Evolutionary conservation across 805 yeast species (phyloP), one percentile per base, ranked within the genome.

Genomic region (Lipomyces yamanashiensis): DNA sequence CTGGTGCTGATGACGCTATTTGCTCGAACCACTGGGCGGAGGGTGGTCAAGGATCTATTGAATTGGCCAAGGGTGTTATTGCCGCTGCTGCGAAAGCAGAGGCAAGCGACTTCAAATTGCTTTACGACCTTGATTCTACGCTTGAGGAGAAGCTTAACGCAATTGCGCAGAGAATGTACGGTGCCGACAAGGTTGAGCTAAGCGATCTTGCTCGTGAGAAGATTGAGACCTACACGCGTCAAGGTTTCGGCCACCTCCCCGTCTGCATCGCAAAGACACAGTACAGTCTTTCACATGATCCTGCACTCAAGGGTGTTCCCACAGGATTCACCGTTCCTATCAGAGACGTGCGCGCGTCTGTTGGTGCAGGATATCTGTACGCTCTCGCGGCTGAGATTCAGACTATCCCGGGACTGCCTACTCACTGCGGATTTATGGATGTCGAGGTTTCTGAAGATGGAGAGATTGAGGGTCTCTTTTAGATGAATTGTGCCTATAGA

Each of bases 201-300:
- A 82, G 88, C 51, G 92, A 90, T 33, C 84, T 86, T 68, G 98
- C 98, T 45, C 84, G 84, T 70, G 80, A 84, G 73, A 92, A 92
- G 78, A 86, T 93, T 69, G 91, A 87, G 66, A 83, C 85, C 61
- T 92, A 91, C 79, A 87, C 91, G 40, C 76, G 81, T 55, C 97
- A 92, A 80, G 98, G 98, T 1, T 93, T 88, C 76, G 92, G 87
- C 67, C 85, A 91, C 74, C 81, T 93, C 74, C 99, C 98, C 62
- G 87, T 93, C 71, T 93, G 99, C 79, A 89, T 93, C 73, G 99
- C 99, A 63, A 93, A 93, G 82, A 93, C 99, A 1, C 99, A 93
- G 78, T 93, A 93, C 81, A 92, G 97, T 0, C 81, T 93, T 70
- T 92, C 98, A 2, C 98, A 92, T 74, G 98, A 93, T 77, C 92